A percentile compares a stretch with the other conserved stretches of the same genome.
Evolutionary conservation across 805 yeast species (phyloP).

Genomic region (baker's yeast (Saccharomyces cerevisiae)): DNA sequence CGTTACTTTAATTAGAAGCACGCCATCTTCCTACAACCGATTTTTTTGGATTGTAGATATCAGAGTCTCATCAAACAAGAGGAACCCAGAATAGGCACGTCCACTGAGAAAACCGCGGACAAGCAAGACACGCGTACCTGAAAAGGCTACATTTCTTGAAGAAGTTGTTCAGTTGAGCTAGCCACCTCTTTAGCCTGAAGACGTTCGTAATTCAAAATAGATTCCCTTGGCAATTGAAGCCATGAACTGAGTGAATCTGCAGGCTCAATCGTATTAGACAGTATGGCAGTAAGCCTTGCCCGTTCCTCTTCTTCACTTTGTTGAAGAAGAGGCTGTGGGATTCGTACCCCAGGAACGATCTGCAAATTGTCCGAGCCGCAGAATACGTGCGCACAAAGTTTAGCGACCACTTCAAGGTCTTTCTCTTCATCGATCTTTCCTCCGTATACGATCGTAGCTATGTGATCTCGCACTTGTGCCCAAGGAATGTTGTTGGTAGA

Average conservation of each 20-base stretch:
- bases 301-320: background rate
- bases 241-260: constrained; percentile 7
- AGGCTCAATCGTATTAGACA: constrained; percentile 6
- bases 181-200: constrained; percentile 3
- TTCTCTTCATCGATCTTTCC: constrained; percentile 43
- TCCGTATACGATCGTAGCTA: constrained; percentile 20
- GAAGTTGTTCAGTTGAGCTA: background rate
- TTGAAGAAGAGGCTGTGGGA: constrained; percentile 2
- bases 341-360: constrained; percentile 7
- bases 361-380: constrained; percentile 1
- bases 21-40: background rate
- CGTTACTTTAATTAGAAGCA: background rate
- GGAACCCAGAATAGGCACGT: background rate
- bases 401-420: constrained; percentile 32
- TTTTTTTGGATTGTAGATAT: background rate
- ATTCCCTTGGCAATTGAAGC: constrained; percentile 7
- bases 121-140: background rate
- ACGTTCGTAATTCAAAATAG: constrained; percentile 3
- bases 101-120: background rate
- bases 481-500: background rate
- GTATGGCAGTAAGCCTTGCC: background rate
- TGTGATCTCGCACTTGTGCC: constrained; percentile 2
- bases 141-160: background rate
- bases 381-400: constrained; percentile 7
- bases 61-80: background rate